These are phyloP conservation scores for Hondaea fermentalgiana DNA, from an alignment of 108 stramenopile species.

Conservation along the genomic window DNA sequence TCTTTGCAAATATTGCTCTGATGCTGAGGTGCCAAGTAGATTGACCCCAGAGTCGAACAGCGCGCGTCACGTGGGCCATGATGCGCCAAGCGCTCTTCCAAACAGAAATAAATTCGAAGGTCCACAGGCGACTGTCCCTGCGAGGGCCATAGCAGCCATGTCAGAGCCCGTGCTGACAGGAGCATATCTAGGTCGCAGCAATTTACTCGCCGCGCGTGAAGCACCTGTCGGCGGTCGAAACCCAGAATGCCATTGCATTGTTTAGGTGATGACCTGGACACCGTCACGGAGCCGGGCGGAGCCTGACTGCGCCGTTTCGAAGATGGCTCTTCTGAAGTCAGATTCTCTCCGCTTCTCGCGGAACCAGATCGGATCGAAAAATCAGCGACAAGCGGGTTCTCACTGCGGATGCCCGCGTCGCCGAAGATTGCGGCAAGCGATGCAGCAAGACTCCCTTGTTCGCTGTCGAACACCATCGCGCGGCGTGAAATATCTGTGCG, in stretches of 20 bases:
- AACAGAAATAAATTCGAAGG: neutral
- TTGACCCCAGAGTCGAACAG: neutral
- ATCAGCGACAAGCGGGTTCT: neutral
- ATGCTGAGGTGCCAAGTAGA: neutral
- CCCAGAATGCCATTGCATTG: neutral
- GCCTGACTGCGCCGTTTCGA: neutral
- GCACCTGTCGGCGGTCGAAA: neutral
- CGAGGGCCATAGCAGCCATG: neutral
- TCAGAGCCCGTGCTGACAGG: neutral
- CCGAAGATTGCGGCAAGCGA: neutral
- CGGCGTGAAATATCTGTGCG: neutral
- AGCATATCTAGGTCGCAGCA: neutral
- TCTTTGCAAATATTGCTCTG: too few species aligned
- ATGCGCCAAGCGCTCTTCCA: neutral
- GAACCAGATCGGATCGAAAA: neutral
- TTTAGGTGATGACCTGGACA: neutral
- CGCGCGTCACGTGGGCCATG: neutral
- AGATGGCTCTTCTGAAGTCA: neutral
- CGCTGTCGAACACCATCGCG: neutral
- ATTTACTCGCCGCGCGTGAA: neutral
- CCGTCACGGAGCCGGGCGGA: too few species aligned
- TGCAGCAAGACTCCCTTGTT: neutral
- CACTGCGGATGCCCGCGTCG: neutral
- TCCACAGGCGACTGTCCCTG: neutral
- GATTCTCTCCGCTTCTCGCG: neutral